These are phyloP conservation scores for Panus rudis DNA, from an alignment of 768 basidiomycete species.

Conservation along the genomic window DNA sequence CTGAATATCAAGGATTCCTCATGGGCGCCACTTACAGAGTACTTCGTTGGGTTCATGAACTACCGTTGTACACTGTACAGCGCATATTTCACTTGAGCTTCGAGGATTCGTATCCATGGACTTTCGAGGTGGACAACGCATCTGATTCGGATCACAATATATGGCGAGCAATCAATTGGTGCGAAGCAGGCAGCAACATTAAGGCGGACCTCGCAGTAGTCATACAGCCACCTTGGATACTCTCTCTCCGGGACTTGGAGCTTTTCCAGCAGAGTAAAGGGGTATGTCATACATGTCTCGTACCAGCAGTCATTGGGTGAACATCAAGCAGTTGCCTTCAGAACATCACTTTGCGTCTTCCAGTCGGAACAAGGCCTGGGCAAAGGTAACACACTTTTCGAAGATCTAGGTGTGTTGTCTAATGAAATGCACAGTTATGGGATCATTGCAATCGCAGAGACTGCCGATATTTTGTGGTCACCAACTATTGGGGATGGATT, in stretches of 20 bases:
- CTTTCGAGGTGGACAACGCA: no score
- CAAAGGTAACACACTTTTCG: constrained; percentile 14
- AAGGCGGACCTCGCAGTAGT: constrained; percentile 14
- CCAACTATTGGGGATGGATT: constrained; percentile 36
- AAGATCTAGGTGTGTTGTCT: constrained; percentile 1
- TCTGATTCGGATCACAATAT: no score
- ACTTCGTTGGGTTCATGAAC: constrained; percentile 40
- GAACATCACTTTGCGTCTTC: neutral
- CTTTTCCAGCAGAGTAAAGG: constrained; percentile 17
- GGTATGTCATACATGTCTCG: constrained; percentile 10
- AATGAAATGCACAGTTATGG: constrained; percentile 25
- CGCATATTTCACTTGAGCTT: constrained; percentile 29
- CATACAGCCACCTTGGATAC: constrained; percentile 19
- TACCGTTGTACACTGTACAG: constrained; percentile 46
- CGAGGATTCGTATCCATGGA: constrained; percentile 24
- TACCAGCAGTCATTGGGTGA: neutral
- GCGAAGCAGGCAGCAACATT: no score
- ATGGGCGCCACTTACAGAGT: constrained; percentile 31
- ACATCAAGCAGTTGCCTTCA: neutral
- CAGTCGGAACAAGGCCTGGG: constrained; percentile 20
- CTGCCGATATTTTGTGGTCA: constrained; percentile 35
- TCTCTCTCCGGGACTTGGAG: constrained; percentile 28
- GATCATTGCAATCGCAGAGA: constrained; percentile 30
- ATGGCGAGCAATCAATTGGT: no score
- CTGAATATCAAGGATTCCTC: no score